Base-by-base conservation (phyloP, 805 yeast genomes). In the Candida nemodendra region DNA sequence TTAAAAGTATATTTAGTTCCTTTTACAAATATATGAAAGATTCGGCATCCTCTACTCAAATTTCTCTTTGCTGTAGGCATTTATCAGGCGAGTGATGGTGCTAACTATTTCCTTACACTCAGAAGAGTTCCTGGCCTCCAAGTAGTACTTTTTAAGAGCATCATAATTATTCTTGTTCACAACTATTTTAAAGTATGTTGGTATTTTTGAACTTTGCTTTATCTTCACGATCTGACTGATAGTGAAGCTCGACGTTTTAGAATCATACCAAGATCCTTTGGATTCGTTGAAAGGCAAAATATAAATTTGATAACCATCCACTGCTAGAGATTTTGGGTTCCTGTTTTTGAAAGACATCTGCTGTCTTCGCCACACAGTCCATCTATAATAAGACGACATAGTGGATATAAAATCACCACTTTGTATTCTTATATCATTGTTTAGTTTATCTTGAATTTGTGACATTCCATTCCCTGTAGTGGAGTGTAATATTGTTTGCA, bases 291-390 rank as follows among this genome's bases (percentile, higher is more conserved):
- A 81, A 0, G 97, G 96, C 52, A 87, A 78, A 33, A 91, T 76
- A 53, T 90, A 91, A 11, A 91, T 78, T 53, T 88, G 89, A 51
- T 88, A 95, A n/a, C 97, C 98, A 61, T 91, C 98, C 26, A 91
- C 77, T 1, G 93, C 89, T 22, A 91, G 68, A 1, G 89, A 77
- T 51, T 93, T 78, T 51, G 89, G 95, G 44, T 86, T 86, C 37
- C 89, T 73, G 40, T 79, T 79, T 41, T 84, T 77, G 47, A 91
- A 80, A 0, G 95, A 81, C 79, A 83, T 76, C 16, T 89, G 90
- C 51, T 90, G 91, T 42, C 93, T 77, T 53, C 97, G 72, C 85
- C 88, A 86, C 0, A 91, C 95, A 13, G 78, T 81, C 76, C 89
- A 91, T 52, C 84, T 84, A 55, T 82, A 82, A 55, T 88, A 88